Evolutionary conservation across 768 basidiomycete species (phyloP).

Genomic region (Pisolithus orientalis): DNA sequence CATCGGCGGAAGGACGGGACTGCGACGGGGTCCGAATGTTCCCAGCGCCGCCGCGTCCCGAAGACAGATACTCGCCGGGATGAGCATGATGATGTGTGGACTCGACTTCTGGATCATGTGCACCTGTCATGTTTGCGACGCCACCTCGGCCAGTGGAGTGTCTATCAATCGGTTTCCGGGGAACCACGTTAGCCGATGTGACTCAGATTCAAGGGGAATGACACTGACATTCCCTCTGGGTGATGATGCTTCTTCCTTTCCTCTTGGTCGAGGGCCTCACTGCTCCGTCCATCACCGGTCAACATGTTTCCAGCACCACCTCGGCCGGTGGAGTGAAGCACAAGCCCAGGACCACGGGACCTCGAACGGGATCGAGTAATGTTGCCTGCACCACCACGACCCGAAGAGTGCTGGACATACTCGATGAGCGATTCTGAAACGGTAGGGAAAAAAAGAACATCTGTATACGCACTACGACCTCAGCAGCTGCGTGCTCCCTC

Average conservation of each 20-base stretch:
- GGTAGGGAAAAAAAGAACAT: background rate
- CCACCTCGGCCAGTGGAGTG: conserved; percentile 71
- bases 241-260: conserved; percentile 27
- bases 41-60: conserved; percentile 57
- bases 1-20: conserved; percentile 19
- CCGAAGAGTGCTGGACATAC: conserved; percentile 44
- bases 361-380: conserved; percentile 48
- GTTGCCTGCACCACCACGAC: conserved; percentile 64
- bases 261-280: conserved; percentile 28
- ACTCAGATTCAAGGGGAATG: background rate
- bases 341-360: conserved; percentile 31
- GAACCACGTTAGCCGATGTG: background rate
- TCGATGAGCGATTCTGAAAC: too few species aligned
- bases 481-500: conserved; percentile 23
- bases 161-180: conserved; percentile 24
- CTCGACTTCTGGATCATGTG: conserved; percentile 35
- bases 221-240: conserved; percentile 37
- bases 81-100: conserved; percentile 13
- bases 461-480: conserved; percentile 28
- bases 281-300: conserved; percentile 18
- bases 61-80: conserved; percentile 29
- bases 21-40: conserved; percentile 47
- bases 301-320: conserved; percentile 60
- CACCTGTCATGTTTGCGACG: conserved; percentile 48
- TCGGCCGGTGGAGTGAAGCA: conserved; percentile 48